These are phyloP conservation scores for Leishmania gerbilli DNA, from an alignment of 208 protist genomes.

Conservation along the genomic window DNA sequence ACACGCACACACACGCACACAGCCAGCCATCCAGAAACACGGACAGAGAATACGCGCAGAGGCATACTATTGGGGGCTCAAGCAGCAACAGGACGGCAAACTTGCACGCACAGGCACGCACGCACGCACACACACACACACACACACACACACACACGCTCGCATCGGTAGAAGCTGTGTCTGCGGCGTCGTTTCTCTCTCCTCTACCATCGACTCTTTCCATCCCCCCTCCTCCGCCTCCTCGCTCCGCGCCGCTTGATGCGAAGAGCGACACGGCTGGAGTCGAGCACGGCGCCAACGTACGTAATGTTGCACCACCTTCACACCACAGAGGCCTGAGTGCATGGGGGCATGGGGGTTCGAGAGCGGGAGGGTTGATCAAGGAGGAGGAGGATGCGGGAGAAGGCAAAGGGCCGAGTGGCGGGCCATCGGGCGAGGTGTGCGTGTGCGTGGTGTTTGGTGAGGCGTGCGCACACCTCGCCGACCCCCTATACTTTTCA, in stretches of 20 bases:
- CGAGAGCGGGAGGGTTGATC: not conserved
- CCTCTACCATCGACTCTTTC: not conserved
- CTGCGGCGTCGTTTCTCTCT: not conserved
- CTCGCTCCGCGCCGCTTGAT: not conserved
- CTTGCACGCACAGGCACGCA: not conserved
- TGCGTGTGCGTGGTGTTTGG: not conserved
- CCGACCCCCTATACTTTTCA: not conserved
- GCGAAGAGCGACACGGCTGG: not conserved
- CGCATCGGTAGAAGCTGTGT: not conserved
- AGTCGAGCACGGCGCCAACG: not conserved
- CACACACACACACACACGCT: not conserved
- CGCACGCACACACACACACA: not conserved
- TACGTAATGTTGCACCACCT: not conserved
- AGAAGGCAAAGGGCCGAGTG: not conserved
- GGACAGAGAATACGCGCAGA: not conserved
- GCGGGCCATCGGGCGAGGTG: not conserved
- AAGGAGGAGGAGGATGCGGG: not conserved
- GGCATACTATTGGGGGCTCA: not conserved
- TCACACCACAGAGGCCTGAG: not conserved
- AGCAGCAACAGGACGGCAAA: not conserved
- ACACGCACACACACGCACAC: too few relatives aligned
- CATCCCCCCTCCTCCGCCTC: not conserved
- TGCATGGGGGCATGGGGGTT: not conserved
- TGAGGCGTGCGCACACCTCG: not conserved
- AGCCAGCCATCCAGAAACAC: too few relatives aligned